Percentiles rank a stretch among this genome's conserved stretches.
Evolutionary conservation across 1,139 yeast genomes (phyloP).

Genomic region (Lodderomyces margitis): DNA sequence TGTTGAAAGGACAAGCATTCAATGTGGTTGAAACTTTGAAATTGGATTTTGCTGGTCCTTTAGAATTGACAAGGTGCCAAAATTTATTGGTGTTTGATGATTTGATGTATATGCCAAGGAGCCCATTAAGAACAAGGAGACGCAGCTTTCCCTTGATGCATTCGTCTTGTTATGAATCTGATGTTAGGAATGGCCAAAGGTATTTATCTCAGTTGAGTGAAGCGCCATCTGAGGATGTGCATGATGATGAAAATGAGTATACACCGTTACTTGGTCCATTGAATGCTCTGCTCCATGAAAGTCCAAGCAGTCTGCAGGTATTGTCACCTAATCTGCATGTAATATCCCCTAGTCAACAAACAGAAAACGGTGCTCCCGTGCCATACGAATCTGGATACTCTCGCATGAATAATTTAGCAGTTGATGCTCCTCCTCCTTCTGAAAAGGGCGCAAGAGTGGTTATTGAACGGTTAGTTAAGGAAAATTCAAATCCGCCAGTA

Average conservation of each 20-base stretch:
- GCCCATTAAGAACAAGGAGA: slow-evolving; percentile 9
- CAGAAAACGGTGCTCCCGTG: slow-evolving; percentile 10
- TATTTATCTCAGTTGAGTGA: not conserved
- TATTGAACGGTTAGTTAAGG: slow-evolving; percentile 61
- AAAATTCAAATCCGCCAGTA: slow-evolving; percentile 57
- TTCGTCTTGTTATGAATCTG: slow-evolving; percentile 11
- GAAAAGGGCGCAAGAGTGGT: slow-evolving; percentile 43
- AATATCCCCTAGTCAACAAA: not conserved
- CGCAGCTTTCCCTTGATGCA: slow-evolving; percentile 8
- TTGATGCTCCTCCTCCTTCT: slow-evolving; percentile 14
- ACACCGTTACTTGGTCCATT: slow-evolving; percentile 7
- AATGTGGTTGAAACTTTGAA: slow-evolving; percentile 68
- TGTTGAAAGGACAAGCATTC: slow-evolving; percentile 76
- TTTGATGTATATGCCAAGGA: slow-evolving; percentile 54
- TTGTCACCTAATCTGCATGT: not conserved
- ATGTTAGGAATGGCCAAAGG: slow-evolving; percentile 5
- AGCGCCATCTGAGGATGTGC: slow-evolving; percentile 12
- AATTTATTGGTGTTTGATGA: slow-evolving; percentile 62
- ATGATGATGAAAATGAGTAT: slow-evolving; percentile 7
- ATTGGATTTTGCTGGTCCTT: slow-evolving; percentile 59
- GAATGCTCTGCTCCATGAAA: not conserved
- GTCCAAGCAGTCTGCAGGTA: not conserved
- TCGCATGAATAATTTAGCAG: slow-evolving; percentile 13
- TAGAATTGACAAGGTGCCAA: slow-evolving; percentile 61
- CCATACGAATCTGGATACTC: slow-evolving; percentile 15